phyloP scores from a whole-genome alignment of 768 basidiomycete species.

The Sarcodon sp. region DNA sequence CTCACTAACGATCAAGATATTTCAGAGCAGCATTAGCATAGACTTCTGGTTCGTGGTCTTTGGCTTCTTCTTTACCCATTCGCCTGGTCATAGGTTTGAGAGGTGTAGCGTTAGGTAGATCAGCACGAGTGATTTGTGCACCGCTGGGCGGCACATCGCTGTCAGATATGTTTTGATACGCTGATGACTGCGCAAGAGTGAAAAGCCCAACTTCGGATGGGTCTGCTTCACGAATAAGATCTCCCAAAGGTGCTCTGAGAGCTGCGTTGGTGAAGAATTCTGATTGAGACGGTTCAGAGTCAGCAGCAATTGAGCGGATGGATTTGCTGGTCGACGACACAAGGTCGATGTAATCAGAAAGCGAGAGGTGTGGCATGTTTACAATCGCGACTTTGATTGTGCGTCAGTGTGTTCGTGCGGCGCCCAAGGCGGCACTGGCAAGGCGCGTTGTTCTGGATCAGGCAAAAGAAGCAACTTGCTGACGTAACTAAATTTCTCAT shows the following conservation, averaged over 20 bases:
- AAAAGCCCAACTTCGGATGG: slow-evolving; percentile 71
- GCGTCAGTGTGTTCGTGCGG: neutral
- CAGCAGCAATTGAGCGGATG: slow-evolving; percentile 2
- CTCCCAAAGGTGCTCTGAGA: slow-evolving; percentile 47
- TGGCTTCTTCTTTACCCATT: slow-evolving; percentile 17
- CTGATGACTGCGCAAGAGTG: slow-evolving; percentile 29
- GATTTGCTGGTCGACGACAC: neutral
- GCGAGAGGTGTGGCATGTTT: neutral
- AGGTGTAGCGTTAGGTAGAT: slow-evolving; percentile 62
- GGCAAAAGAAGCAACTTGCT: no score
- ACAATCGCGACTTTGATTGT: neutral
- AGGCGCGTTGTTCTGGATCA: no score
- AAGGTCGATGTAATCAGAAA: neutral
- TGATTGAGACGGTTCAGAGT: slow-evolving; percentile 6
- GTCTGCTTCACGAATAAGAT: slow-evolving; percentile 73
- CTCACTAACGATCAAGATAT: slow-evolving; percentile 70
- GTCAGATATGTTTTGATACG: slow-evolving; percentile 9
- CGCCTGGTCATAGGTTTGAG: slow-evolving; percentile 33
- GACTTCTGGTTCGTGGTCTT: slow-evolving; percentile 56
- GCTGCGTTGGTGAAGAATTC: slow-evolving; percentile 55
- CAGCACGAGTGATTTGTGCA: slow-evolving; percentile 43
- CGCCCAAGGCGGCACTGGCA: no score
- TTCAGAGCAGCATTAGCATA: slow-evolving; percentile 67
- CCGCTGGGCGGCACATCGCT: slow-evolving; percentile 19
- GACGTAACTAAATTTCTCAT: no score